Base-by-base conservation (phyloP, 495 filamentous ascomycete species). In the Tricharina praecox region DNA sequence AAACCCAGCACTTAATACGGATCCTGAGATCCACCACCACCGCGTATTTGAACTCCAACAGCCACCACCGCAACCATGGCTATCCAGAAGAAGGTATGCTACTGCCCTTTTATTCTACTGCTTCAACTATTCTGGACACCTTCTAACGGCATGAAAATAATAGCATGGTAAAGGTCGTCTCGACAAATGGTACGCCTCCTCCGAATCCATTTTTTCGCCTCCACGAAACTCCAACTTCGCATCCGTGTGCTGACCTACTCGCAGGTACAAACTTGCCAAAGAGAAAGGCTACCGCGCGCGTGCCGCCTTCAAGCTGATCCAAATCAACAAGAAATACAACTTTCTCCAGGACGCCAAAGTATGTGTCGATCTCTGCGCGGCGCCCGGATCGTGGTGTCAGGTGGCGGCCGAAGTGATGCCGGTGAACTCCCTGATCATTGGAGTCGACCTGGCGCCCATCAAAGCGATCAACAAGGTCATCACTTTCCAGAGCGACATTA, bases 371-470 rank as follows among this genome's bases (percentile, higher is more conserved):
- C 81, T 99, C 50, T 99, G 90, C 64, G 90, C 90, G 49, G 90
- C 90, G 16, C 90, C 90, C 30, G 90, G 90, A 74, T 94, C 86
- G 66, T 99, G 90, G 90, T 92, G 82, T 75, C 90, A 99, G 74
- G 92, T 99, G 35, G 86, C 86, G 26, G 82, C 85, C 57, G 87
- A 95, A 71, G 81, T 77, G 33, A 95, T 95, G 87, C 90, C 90
- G 2, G 67, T 72, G 25, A 82, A 82, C 62, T 85, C 79, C 63
- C 72, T 96, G 46, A 94, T 99, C 53, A 70, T 99, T 52, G 90
- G 85, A 60, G 85, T 96, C 61, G 90, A 99, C 71, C 71, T 99
- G 10, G 73, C 85, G 3, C 92, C 90, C 4, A 99, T 99, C 63
- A 96, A 95, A 56, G 71, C 92, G 1, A 96, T 99, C 50, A 83